Conservation (phyloP, 139 green algal species). For the Diplosphaera chodatii region DNA sequence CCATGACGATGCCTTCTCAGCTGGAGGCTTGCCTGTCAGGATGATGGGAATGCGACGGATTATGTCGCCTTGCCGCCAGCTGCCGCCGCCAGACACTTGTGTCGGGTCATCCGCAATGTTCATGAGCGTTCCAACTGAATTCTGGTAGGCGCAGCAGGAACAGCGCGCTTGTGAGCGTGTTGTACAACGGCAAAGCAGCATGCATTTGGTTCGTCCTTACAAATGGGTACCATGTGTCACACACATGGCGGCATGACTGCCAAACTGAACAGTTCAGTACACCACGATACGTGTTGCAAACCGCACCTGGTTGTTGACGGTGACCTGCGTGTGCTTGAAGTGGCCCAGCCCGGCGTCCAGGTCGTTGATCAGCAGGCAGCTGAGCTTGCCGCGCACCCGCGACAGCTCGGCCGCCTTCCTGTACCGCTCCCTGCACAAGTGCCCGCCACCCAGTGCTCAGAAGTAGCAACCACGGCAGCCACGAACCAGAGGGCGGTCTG, state of each 20-base stretch:
- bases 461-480: too few relatives aligned
- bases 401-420: constrained; percentile 43
- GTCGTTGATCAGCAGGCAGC: constrained; percentile 88
- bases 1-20: too few relatives aligned
- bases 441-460: too few relatives aligned
- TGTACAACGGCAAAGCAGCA: too few relatives aligned
- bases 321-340: constrained; percentile 50
- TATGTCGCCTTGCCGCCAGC: constrained; percentile 51
- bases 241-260: too few relatives aligned
- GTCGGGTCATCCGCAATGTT: constrained; percentile 87
- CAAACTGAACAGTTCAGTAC: too few relatives aligned
- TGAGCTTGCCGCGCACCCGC: constrained; percentile 68
- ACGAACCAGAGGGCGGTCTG: too few relatives aligned
- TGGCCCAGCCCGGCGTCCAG: constrained; percentile 79
- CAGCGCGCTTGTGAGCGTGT: too few relatives aligned
- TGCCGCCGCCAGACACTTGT: constrained; percentile 40
- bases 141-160: constrained; percentile 46
- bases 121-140: constrained; percentile 85
- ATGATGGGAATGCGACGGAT: constrained; percentile 69
- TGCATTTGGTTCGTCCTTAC: too few relatives aligned
- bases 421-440: constrained; percentile 64
- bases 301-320: constrained; percentile 59
- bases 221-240: too few relatives aligned
- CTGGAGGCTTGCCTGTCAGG: too few relatives aligned
- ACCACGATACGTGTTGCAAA: too few relatives aligned